Evolutionary conservation across 441 rosid species (phyloP).

Genomic region (Pelargonium cotyledonis): DNA sequence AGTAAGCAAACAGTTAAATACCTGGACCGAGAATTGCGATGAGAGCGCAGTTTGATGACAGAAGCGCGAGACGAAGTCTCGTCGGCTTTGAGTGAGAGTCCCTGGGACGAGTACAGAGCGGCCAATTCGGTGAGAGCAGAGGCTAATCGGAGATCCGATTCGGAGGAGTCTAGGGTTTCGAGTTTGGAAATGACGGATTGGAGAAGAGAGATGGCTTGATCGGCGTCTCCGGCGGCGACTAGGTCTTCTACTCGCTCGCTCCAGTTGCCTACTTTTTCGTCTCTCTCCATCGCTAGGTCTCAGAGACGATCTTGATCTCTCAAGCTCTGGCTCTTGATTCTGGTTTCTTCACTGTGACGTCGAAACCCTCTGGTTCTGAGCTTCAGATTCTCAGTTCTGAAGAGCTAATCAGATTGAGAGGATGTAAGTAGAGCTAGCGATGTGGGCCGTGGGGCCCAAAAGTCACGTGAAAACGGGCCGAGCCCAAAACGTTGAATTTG

Average conservation of each 20-base stretch:
- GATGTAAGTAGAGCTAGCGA: no score
- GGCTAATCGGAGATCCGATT: conserved; percentile 46
- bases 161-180: conserved; percentile 22
- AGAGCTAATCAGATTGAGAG: no score
- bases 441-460: no score
- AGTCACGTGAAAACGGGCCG: no score
- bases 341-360: no score
- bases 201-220: conserved; percentile 58
- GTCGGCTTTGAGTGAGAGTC: conserved; percentile 76
- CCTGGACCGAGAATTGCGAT: conserved; percentile 23
- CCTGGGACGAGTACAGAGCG: conserved; percentile 53
- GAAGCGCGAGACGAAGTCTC: conserved; percentile 52
- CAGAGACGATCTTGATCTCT: not conserved
- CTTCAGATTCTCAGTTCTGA: no score
- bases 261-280: conserved; percentile 41
- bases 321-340: not conserved
- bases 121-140: conserved; percentile 60
- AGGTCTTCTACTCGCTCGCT: conserved; percentile 84
- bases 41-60: conserved; percentile 38
- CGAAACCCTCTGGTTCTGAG: no score
- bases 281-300: not conserved
- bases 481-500: no score
- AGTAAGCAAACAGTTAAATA: conserved; percentile 16
- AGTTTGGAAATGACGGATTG: conserved; percentile 48
- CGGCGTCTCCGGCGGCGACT: conserved; percentile 51